phyloP scores from a whole-genome alignment of 768 basidiomycete genomes.

The Clavulina sp. region DNA sequence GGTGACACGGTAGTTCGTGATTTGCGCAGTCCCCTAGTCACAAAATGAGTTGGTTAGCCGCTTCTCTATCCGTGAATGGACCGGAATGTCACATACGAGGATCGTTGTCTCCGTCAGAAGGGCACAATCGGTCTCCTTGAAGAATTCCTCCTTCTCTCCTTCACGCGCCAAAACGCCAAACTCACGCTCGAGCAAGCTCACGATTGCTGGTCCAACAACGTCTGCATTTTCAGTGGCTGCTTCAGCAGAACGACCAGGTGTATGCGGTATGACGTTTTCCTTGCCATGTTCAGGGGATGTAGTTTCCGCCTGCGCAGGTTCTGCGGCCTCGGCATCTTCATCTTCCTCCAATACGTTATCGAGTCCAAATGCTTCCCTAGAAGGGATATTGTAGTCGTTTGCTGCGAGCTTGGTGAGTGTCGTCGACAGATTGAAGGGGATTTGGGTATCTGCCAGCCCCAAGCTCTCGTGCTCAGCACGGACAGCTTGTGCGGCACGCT shows the following conservation, averaged over 20 bases:
- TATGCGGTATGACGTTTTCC: no score
- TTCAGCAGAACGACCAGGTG: not conserved
- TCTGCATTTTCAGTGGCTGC: slow-evolving; percentile 5
- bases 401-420: no score
- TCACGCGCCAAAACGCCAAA: slow-evolving; percentile 35
- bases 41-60: slow-evolving; percentile 4
- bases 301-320: no score
- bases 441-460: no score
- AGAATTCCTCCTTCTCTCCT: slow-evolving; percentile 29
- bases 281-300: no score
- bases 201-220: not conserved
- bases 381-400: no score
- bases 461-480: no score
- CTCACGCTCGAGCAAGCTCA: slow-evolving; percentile 30
- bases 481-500: no score
- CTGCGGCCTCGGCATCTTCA: no score
- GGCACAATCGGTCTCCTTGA: slow-evolving; percentile 36
- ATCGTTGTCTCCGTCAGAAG: slow-evolving; percentile 32
- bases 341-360: no score
- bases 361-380: no score
- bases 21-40: slow-evolving; percentile 40
- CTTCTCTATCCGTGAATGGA: slow-evolving; percentile 13
- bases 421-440: no score
- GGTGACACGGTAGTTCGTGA: slow-evolving; percentile 45
- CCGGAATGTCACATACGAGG: slow-evolving; percentile 22